Base-by-base conservation (phyloP, 2,329 filamentous ascomycete genomes). In the Fusarium gaditjirri region DNA sequence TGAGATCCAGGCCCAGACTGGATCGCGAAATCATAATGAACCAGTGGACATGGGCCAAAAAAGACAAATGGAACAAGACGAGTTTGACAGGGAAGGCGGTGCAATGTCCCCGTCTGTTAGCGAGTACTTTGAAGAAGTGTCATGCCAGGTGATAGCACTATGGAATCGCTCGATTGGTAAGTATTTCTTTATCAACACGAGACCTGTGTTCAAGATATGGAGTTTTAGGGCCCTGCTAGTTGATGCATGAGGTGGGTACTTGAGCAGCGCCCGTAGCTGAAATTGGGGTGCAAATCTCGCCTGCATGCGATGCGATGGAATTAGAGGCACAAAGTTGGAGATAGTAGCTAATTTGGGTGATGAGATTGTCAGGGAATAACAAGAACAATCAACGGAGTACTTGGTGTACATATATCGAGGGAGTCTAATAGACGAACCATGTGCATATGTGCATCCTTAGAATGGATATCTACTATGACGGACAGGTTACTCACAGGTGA, bases 271-370 rank as follows among this genome's bases (percentile, higher is more conserved):
- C 65, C 39, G 65, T 53, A 72, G 68, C 68, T 69, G 68, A 71
- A 68, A 68, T 55, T 52, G 63, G 61, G 71, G 62, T 69, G 65
- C 61, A 71, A 77, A 77, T 77, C 69, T 77, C 73, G 75, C 65
- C 71, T 73, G 63, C 38, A 66, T 68, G 71, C 56, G 71, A 66
- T 58, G 65, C 29, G 68, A 75, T 76, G 65, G 67, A 75, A 75
- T 75, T 68, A 58, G 61, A 64, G 47, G 55, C 46, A 63, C 50
- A 64, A 61, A 53, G 31, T 47, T 59, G 55, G 55, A 56, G 55
- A 29, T 55, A 39, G 60, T 62, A 54, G 44, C 70, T 67, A 63
- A 73, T 57, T 61, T 71, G 39, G 60, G 61, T 46, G 47, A 50
- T 31, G 53, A 52, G 43, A 61, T 41, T 56, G 44, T 29, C 36